Base-by-base conservation (phyloP, 441 rosid genomes). In the Metrosideros polymorpha region DNA sequence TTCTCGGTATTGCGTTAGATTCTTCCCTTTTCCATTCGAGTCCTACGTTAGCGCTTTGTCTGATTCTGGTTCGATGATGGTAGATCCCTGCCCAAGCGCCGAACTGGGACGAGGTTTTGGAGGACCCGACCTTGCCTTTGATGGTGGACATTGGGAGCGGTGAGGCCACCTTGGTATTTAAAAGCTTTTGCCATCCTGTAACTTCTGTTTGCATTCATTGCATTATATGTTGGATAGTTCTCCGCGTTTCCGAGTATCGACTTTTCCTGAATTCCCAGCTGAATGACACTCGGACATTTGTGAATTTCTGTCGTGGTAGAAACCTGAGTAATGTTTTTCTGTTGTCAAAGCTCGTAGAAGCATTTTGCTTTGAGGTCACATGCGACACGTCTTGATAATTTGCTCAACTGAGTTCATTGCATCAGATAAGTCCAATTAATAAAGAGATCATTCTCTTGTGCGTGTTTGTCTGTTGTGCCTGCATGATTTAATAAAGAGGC, bases 71-170 rank as follows among this genome's bases (percentile, higher is more conserved):
- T 86, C 32, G 32, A n/a, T 17, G 63, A 85, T 87, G 66, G 39
- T 85, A 96, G 99, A 92, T 79, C 85, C 97, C 98, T 19, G 95
- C 89, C 42, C 90, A 91, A 87, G 88, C 92, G 86, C 98, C 98
- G 53, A 91, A 93, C 84, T 97, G 99, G 99, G 92, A 85, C 77
- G 89, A 90, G 89, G 96, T 94, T 9, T 95, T 90, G 88, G 92
- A 91, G 92, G 98, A 96, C 87, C 96, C 99, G 35, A 92, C 94
- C 32, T 87, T 94, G 85, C 99, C 99, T 13, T 93, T 97, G 61
- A 96, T 95, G 98, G 95, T 97, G 90, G 99, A 97, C 92, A 94
- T 97, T 92, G 99, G 99, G 89, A 87, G 99, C 87, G 99, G 99
- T 96, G 93, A 91, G 83, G 59, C 51, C 86, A 22, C 9, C 5